Evolutionary conservation across 192 early-diverging fungal species (phyloP), one percentile per base, ranked within the genome.

Genomic region (Coemansia erecta): DNA sequence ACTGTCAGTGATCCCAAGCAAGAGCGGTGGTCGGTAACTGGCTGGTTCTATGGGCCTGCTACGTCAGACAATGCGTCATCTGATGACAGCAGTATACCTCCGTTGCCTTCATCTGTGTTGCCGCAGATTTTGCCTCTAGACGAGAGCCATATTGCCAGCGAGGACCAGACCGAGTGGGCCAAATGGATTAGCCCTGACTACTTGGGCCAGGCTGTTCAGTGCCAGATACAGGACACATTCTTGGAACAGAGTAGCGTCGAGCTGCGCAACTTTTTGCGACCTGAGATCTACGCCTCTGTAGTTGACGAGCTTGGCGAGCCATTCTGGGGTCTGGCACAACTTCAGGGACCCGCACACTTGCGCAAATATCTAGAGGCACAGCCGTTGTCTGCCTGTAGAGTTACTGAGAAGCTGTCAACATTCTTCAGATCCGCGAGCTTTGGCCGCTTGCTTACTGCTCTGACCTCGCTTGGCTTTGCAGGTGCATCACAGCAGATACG

Each of bases 41-140:
- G 86, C 2, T 87, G 86, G 86, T 82, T 87, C 70, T 84, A 87
- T 54, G 86, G 86, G 0, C 81, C 84, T 0, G 64, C 45, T 14
- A 48, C 31, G n/a, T 12, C 49, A 11, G 53, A 49, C 9, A 43
- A 17, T 15, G 21, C 42, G 11, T 26, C 26, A 26, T 22, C 56
- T 22, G 33, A 33, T 22, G 21, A 42, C 9, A 42, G 19, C 13
- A 0, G 18, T 19, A 18, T 44, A 1, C 35, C 43, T 15, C 44
- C 41, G 2, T 61, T 69, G 14, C 60, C 61, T 13, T 31, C 57
- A 5, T 65, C 66, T 0, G 46, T 64, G 0, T 24, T 75, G 11
- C 59, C 67, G 3, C 39, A 45, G 2, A 13, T 66, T 6, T 0
- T 8, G 23, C 31, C 47, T 0, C 33, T 76, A 8, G 70, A 62